These are phyloP conservation scores for Gracilaria vermiculophylla DNA, from an alignment of 23 red algal genomes.

Conservation along the genomic window DNA sequence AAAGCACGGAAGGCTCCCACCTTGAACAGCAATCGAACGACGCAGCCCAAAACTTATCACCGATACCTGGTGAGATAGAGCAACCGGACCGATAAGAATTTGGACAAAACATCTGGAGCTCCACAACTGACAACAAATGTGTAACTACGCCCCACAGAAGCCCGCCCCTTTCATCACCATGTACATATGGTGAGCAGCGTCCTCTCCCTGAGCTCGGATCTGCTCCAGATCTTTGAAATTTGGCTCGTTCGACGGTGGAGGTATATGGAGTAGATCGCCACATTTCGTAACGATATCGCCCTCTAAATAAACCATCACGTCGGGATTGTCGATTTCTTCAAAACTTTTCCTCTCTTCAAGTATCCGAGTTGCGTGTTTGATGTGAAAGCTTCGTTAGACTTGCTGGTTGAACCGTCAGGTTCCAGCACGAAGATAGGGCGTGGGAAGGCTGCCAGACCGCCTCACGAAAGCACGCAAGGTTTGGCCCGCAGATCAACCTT, in stretches of 20 bases:
- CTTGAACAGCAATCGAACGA: constrained; percentile 21
- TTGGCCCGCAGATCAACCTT: constrained; percentile 6
- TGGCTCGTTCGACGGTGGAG: neutral
- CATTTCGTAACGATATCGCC: neutral
- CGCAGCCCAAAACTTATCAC: constrained; percentile 3
- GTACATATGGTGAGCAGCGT: constrained; percentile 18
- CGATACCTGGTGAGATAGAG: constrained; percentile 22
- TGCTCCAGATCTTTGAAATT: constrained; percentile 23
- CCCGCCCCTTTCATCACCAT: neutral
- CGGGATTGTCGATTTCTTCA: neutral
- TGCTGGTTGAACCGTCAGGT: neutral
- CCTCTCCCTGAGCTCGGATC: neutral
- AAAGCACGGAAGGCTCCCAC: neutral
- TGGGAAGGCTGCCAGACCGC: neutral
- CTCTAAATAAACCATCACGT: constrained; percentile 23
- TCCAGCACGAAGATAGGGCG: neutral
- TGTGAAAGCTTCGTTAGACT: neutral
- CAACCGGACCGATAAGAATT: constrained; percentile 11
- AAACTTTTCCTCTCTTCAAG: neutral
- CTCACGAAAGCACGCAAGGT: neutral
- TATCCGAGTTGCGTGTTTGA: no score
- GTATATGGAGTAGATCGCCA: neutral
- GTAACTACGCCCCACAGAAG: constrained; percentile 24
- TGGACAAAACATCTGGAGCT: neutral
- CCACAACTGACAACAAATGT: constrained; percentile 26